A percentile compares a stretch with the other conserved stretches of the same genome.
phyloP scores from a whole-genome alignment of 345 rosid species.

The Cardamine occulta region DNA sequence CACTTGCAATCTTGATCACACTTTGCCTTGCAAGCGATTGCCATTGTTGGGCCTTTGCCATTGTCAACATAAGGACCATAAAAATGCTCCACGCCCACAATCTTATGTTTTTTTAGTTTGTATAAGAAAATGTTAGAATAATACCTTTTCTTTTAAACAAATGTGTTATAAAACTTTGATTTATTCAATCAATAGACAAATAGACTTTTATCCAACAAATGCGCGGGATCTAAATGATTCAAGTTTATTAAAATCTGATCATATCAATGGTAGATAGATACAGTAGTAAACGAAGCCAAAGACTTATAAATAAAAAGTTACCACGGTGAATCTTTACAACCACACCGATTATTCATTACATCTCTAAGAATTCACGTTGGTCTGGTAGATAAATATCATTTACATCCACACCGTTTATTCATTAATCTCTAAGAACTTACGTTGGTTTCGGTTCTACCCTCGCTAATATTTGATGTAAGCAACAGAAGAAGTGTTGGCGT shows the following conservation, averaged over 20 bases:
- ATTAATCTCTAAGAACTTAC: background rate
- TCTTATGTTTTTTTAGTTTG: too few relatives aligned
- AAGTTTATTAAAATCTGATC: too few relatives aligned
- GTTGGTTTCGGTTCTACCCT: too few relatives aligned
- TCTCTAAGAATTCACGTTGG: background rate
- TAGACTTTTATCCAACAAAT: too few relatives aligned
- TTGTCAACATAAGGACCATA: constrained; percentile 24
- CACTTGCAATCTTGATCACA: constrained; percentile 55
- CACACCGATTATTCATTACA: constrained; percentile 22
- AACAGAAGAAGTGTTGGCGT: constrained; percentile 35
- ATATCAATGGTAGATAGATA: too few relatives aligned
- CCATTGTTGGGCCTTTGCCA: constrained; percentile 44
- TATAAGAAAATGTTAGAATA: too few relatives aligned
- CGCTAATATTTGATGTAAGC: constrained; percentile 36
- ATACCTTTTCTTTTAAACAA: too few relatives aligned
- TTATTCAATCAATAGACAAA: too few relatives aligned
- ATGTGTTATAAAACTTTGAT: too few relatives aligned
- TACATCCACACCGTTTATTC: constrained; percentile 16
- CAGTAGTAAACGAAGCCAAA: too few relatives aligned
- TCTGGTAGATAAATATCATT: background rate
- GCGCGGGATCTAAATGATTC: too few relatives aligned
- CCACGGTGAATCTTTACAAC: background rate
- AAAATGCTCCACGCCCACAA: constrained; percentile 52
- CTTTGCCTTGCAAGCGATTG: constrained; percentile 43
- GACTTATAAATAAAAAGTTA: too few relatives aligned